Conservation (phyloP, 2,329 filamentous ascomycete genomes). For the Podosphaera fusca region DNA sequence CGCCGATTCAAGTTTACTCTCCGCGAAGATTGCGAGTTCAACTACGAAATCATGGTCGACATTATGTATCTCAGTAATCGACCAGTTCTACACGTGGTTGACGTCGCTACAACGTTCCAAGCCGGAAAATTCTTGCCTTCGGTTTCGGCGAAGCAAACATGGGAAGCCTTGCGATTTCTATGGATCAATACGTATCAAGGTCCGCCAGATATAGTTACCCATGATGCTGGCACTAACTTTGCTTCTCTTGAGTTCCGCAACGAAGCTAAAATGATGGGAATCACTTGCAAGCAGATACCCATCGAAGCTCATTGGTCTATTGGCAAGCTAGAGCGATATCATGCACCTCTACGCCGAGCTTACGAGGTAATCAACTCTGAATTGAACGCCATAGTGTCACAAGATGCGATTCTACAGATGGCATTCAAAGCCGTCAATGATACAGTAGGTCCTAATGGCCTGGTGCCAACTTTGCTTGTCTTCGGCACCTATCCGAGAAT, state of each 20-base stretch:
- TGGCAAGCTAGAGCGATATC: conserved; percentile 1
- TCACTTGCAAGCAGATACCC: not conserved
- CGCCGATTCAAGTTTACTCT: not conserved
- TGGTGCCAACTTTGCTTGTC: conserved; percentile 1
- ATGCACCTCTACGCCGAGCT: not conserved
- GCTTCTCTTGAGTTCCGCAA: conserved; percentile 1
- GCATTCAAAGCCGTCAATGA: conserved; percentile 1
- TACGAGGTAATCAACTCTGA: not conserved
- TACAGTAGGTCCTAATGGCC: not conserved
- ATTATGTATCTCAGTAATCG: conserved; percentile 1
- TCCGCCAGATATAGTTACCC: not conserved
- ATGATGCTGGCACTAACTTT: conserved; percentile 3
- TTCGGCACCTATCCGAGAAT: conserved; percentile 1
- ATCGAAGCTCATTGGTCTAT: conserved; percentile 1
- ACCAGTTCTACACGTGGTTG: not conserved
- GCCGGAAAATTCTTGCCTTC: too few species aligned
- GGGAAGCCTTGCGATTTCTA: too few species aligned
- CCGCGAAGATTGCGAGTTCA: not conserved
- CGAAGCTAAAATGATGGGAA: not conserved
- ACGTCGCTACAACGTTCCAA: not conserved
- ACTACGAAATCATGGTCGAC: conserved; percentile 1
- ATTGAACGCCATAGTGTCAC: not conserved
- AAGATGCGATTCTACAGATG: not conserved
- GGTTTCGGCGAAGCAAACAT: too few species aligned
- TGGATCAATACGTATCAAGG: too few species aligned